Evolutionary conservation across 345 rosid species (phyloP).

Genomic region (Rhodamnia rubescens): DNA sequence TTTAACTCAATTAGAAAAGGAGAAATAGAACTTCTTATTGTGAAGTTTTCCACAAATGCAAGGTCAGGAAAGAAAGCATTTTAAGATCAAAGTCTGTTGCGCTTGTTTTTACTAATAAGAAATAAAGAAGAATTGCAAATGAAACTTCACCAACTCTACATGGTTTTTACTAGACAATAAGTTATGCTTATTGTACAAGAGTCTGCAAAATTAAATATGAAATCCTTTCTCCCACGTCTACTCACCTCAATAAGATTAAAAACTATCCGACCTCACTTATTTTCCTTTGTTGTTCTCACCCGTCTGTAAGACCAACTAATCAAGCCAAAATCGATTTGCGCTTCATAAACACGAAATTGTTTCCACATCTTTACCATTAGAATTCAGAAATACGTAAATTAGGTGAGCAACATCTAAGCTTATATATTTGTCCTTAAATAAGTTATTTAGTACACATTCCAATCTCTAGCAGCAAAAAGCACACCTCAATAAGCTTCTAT

Average conservation of each 20-base stretch:
- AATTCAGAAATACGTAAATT: not conserved
- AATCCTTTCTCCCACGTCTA: not conserved
- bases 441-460: not conserved
- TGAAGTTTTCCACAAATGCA: not conserved
- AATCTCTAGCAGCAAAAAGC: not conserved
- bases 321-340: not conserved
- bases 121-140: not conserved
- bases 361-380: not conserved
- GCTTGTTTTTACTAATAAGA: not conserved
- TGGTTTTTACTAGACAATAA: not conserved
- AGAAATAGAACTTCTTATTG: not conserved
- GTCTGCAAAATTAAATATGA: not conserved
- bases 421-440: not conserved
- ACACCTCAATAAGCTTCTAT: not conserved
- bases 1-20: not conserved
- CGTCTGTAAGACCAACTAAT: not conserved
- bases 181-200: not conserved
- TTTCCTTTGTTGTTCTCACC: not conserved
- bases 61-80: not conserved
- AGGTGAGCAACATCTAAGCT: not conserved
- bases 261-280: not conserved
- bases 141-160: not conserved
- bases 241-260: not conserved
- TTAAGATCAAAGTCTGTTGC: not conserved
- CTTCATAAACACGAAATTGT: not conserved